Percentiles rank a stretch among this genome's conserved stretches.
phyloP scores from a whole-genome alignment of 169 alveolate species.

The Nephromyces sp. region DNA sequence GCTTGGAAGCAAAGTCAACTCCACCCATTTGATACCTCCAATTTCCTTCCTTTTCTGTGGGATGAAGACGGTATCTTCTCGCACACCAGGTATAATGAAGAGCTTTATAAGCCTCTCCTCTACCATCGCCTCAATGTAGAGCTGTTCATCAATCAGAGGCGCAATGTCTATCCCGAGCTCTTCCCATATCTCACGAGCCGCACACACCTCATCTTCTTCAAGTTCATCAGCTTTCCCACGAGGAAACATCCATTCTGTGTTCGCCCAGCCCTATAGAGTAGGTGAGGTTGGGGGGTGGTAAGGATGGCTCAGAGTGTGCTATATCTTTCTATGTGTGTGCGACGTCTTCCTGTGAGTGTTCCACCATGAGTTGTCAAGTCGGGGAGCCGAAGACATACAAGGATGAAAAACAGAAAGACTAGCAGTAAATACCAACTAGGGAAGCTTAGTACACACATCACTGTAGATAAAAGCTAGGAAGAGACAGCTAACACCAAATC shows the following conservation, averaged over 20 bases:
- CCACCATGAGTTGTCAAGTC: too few relatives aligned
- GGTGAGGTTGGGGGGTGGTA: too few relatives aligned
- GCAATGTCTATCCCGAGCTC: constrained; percentile 80
- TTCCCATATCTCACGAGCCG: constrained; percentile 83
- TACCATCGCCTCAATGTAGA: constrained; percentile 56
- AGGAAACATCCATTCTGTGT: constrained; percentile 79
- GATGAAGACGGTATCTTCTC: constrained; percentile 49
- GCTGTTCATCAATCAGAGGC: constrained; percentile 49
- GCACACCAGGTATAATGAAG: constrained; percentile 71
- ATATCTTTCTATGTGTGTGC: too few relatives aligned
- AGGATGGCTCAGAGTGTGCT: too few relatives aligned
- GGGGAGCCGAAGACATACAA: too few relatives aligned
- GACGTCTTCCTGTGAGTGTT: too few relatives aligned
- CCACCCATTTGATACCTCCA: constrained; percentile 65
- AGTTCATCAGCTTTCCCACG: constrained; percentile 86
- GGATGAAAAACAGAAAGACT: too few relatives aligned
- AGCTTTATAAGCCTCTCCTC: constrained; percentile 63
- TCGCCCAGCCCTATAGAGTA: constrained; percentile 67
- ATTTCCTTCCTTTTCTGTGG: constrained; percentile 73
- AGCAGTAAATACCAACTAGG: too few relatives aligned
- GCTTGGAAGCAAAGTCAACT: constrained; percentile 37
- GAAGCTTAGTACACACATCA: too few relatives aligned
- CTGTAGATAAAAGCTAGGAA: too few relatives aligned
- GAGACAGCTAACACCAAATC: too few relatives aligned
- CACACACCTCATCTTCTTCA: constrained; percentile 82